Evolutionary conservation across 495 filamentous ascomycete genomes (phyloP).

Genomic region (Aspergillus cristatus): DNA sequence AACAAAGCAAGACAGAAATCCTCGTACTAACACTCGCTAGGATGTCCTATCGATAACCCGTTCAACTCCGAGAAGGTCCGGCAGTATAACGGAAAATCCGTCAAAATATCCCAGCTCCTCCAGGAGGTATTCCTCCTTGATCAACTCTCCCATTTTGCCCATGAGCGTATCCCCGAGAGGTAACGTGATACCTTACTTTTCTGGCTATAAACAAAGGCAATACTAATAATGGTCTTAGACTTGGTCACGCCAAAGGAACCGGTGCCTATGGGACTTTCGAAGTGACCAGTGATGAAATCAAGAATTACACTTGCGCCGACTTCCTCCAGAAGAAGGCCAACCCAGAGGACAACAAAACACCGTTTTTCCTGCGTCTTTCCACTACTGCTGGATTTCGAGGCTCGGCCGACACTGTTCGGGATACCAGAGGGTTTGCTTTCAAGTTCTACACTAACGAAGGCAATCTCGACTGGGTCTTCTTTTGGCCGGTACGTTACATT

Average conservation of each 20-base stretch:
- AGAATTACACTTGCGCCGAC: slow-evolving; percentile 15
- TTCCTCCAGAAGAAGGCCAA: slow-evolving; percentile 48
- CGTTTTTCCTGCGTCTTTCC: slow-evolving; percentile 47
- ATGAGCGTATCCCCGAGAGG: slow-evolving; percentile 48
- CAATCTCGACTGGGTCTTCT: slow-evolving; percentile 58
- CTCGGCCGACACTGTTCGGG: slow-evolving; percentile 49
- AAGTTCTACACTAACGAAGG: slow-evolving; percentile 70
- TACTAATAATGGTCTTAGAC: slow-evolving; percentile 17
- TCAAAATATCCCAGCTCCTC: neutral
- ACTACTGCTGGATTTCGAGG: slow-evolving; percentile 53
- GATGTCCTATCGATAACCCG: neutral
- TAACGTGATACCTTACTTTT: neutral
- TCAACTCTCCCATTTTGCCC: slow-evolving; percentile 41
- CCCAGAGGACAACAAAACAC: slow-evolving; percentile 19
- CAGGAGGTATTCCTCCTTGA: slow-evolving; percentile 18
- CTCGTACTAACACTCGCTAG: neutral
- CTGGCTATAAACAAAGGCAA: neutral
- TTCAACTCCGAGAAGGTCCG: neutral
- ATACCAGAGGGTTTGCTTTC: slow-evolving; percentile 54
- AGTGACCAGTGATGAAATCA: slow-evolving; percentile 44
- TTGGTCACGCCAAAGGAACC: slow-evolving; percentile 66
- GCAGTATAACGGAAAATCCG: neutral
- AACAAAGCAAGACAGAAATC: neutral
- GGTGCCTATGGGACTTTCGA: slow-evolving; percentile 63
- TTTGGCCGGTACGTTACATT: slow-evolving; percentile 31